Evolutionary conservation across 306 rosid genomes (phyloP), one percentile per base, ranked within the genome.

Genomic region (Quercus ilex): DNA sequence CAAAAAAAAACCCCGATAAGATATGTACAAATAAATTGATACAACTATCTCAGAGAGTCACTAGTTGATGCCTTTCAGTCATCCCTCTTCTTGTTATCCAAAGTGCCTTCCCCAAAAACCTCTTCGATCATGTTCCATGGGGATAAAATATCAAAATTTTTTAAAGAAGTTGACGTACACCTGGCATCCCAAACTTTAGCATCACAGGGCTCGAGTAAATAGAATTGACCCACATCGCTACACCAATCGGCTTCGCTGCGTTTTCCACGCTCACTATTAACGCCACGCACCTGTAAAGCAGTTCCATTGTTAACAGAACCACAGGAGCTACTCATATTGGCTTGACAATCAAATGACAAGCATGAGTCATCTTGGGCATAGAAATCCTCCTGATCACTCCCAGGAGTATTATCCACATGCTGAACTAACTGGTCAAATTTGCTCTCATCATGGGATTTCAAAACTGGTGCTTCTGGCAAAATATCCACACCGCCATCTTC

Each of bases 111-210:
- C 21, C 80, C 86, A 71, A 87, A 89, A 51, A 87, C 55, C 78
- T 84, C 87, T 75, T 89, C 93, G 19, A 91, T 91, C 87, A 87
- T 83, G 33, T 82, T 89, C 81, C 90, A 87, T 18, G 93, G 80
- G 5, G 91, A 77, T 60, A 85, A 71, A 69, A 91, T 79, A 78
- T 91, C 91, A 7, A 83, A 25, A 43, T 74, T 73, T 58, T 88
- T 80, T 56, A 69, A 35, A 0, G 87, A 38, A 74, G 87, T 74
- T 15, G 81, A 46, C 3, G 55, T 56, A 72, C 75, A 84, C 63
- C 84, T 84, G 2, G 83, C 72, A 31, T 77, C 88, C 96, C 93
- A 91, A 53, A 77, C 89, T 82, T 82, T 87, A 28, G 79, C 35
- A 77, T 83, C 85, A 23, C 85, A 75, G 3, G 88, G 78, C 30